Evolutionary conservation across 1,139 yeast genomes (phyloP), one percentile per base, ranked within the genome.

Genomic region (Magnusiomyces suaveolens): DNA sequence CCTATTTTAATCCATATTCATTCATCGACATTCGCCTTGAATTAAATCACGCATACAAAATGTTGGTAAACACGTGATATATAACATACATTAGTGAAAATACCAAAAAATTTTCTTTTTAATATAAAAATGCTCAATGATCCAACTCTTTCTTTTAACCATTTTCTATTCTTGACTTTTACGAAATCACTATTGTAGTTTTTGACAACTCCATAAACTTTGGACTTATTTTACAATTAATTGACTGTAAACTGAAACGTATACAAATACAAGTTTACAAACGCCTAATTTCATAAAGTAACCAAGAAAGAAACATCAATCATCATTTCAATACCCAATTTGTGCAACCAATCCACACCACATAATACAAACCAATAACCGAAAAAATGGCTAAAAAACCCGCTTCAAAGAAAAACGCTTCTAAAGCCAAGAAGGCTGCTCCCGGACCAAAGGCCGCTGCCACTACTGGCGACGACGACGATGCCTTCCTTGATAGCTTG

Each of bases 401-500:
- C 4, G 32, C 26, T 36, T 12, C 29, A 3, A 48, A 48, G n/a
- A 38, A 38, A 14, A 25, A 32, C 24, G 48, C 38, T 29, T 29
- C 48, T 18, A 38, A 48, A 23, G 32, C 32, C 33, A 48, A 48
- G 33, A 38, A 48, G 33, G 21, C 43, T 20, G 21, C 51, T 6
- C 10, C 12, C 16, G 39, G 36, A 21, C 6, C 41, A 6, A 47
- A 33, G n/a, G 33, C 51, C 18, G 38, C 48, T 25, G 25, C 10
- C 25, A n/a, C 36, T 26, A 2, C 33, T 25, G 51, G 25, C 8
- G 51, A 48, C 23, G 44, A 48, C 33, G 51, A 48, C 18, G 51
- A 48, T 48, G 51, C 51, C 33, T 48, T 48, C 24, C 32, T 48
- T n/a, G 51, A 48, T 23, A 29, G 25, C 23, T 29, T 48, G 10